These are phyloP conservation scores for Chenopodium quinoa DNA, from an alignment of 148 eudicot genomes.

Conservation along the genomic window DNA sequence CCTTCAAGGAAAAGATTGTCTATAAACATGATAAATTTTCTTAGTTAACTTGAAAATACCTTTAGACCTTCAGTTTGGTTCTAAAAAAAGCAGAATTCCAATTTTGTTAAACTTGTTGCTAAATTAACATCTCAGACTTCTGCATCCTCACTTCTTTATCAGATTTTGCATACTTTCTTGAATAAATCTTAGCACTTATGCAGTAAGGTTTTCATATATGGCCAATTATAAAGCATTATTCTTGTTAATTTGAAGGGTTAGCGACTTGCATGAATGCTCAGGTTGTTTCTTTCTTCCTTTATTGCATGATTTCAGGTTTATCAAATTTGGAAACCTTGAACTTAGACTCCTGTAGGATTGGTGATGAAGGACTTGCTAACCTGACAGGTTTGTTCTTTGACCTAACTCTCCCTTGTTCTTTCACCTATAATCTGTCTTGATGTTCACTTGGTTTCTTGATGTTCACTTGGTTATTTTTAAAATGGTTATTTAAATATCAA, in stretches of 20 bases:
- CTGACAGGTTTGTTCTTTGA: slow-evolving; percentile 36
- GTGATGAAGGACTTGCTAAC: slow-evolving; percentile 70
- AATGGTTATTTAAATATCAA: background rate
- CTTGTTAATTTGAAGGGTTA: background rate
- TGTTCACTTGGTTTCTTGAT: background rate
- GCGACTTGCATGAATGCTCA: background rate
- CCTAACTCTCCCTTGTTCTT: background rate
- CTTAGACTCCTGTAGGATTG: slow-evolving; percentile 84
- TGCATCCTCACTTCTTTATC: background rate
- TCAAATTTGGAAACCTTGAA: slow-evolving; percentile 81
- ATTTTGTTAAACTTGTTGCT: background rate
- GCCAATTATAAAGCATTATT: background rate
- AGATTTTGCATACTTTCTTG: background rate
- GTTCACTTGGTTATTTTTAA: background rate
- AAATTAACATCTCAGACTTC: background rate
- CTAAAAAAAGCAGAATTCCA: background rate
- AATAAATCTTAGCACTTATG: background rate
- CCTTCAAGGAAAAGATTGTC: background rate
- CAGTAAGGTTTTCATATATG: background rate
- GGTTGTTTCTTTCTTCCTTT: slow-evolving; percentile 1
- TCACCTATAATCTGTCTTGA: background rate
- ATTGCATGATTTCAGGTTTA: slow-evolving; percentile 46
- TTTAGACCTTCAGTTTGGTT: background rate
- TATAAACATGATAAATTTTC: background rate
- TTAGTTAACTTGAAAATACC: background rate